Conservation (phyloP, 1,284 basidiomycete species). For the Leccinum subrobustum region DNA sequence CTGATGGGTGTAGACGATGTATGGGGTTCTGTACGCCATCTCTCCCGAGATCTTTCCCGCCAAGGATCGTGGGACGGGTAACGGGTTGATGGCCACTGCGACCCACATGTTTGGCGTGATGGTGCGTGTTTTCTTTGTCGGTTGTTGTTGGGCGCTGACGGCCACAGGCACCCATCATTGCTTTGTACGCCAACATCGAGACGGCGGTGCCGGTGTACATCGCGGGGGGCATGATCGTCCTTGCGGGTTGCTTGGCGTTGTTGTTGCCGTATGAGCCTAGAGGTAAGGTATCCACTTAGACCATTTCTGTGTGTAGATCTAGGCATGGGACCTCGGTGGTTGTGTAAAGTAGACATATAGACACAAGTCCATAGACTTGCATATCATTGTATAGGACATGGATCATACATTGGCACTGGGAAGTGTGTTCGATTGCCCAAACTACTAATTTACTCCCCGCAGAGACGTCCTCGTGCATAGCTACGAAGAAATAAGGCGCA, state of each 20-base stretch:
- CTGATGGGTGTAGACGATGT: constrained; percentile 58
- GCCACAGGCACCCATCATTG: constrained; percentile 45
- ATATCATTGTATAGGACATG: background rate
- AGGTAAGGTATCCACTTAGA: constrained; percentile 63
- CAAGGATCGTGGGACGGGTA: constrained; percentile 71
- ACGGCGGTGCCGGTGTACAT: constrained; percentile 77
- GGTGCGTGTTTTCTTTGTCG: constrained; percentile 33
- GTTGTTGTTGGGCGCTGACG: background rate
- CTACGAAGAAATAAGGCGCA: background rate
- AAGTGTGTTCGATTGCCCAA: background rate
- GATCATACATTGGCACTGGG: background rate
- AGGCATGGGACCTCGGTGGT: background rate
- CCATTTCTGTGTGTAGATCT: background rate
- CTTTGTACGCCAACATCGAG: constrained; percentile 62
- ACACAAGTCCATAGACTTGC: background rate
- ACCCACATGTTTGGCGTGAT: constrained; percentile 66
- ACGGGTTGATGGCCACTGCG: constrained; percentile 60
- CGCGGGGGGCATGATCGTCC: constrained; percentile 68
- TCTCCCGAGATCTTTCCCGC: constrained; percentile 72
- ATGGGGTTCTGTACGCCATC: constrained; percentile 67
- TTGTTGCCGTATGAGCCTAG: constrained; percentile 75
- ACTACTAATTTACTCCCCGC: background rate
- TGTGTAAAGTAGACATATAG: background rate
- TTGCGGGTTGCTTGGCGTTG: constrained; percentile 63
- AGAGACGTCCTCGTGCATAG: background rate